These are phyloP conservation scores for Monilinia aucupariae DNA, from an alignment of 2,329 filamentous ascomycete species.

Conservation along the genomic window DNA sequence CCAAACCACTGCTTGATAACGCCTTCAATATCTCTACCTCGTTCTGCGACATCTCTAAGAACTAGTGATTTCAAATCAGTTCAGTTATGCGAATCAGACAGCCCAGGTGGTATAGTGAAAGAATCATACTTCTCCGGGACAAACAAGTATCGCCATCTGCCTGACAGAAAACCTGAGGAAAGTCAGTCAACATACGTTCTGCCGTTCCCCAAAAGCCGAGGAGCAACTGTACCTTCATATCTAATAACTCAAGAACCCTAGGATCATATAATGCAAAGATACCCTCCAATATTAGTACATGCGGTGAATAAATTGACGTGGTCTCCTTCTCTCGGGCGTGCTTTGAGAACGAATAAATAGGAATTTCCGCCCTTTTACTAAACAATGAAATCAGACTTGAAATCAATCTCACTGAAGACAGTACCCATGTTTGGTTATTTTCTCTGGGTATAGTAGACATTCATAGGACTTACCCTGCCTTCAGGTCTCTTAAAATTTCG, in stretches of 20 bases:
- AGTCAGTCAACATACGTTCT: constrained; percentile 9
- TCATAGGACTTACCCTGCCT: constrained; percentile 66
- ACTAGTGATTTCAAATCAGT: constrained; percentile 19
- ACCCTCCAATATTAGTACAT: constrained; percentile 90
- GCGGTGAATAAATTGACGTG: constrained; percentile 89
- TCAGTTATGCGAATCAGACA: neutral
- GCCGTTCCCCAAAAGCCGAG: neutral
- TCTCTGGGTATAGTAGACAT: neutral
- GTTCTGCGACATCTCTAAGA: constrained; percentile 84
- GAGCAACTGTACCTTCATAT: constrained; percentile 66
- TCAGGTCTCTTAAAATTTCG: constrained; percentile 73
- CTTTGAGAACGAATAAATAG: constrained; percentile 90
- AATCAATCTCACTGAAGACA: neutral
- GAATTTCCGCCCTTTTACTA: constrained; percentile 83
- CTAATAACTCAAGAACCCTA: constrained; percentile 76
- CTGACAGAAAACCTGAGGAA: constrained; percentile 77
- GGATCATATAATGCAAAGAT: constrained; percentile 92
- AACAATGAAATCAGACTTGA: constrained; percentile 7
- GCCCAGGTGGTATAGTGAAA: neutral
- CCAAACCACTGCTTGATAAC: constrained; percentile 97
- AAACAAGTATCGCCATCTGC: constrained; percentile 93
- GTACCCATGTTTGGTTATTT: neutral
- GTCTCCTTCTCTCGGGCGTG: constrained; percentile 76
- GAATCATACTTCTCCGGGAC: constrained; percentile 70
- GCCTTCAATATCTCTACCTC: constrained; percentile 86